phyloP scores from a whole-genome alignment of 768 basidiomycete genomes.

The Strobilomyces dryophilus region DNA sequence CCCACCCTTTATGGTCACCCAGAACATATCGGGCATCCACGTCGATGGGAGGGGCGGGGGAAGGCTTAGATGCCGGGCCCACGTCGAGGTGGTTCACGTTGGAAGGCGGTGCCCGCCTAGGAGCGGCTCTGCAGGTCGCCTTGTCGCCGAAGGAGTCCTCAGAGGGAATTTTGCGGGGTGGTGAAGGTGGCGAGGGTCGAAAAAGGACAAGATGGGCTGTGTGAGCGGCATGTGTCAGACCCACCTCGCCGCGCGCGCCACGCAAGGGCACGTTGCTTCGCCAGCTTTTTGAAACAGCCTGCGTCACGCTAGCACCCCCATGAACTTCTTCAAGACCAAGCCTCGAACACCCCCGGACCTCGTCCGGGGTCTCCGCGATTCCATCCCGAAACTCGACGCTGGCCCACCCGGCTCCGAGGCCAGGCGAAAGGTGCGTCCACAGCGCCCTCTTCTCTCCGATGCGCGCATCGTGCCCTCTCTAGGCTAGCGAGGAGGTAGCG shows the following conservation, averaged over 20 bases:
- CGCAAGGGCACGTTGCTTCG: constrained; percentile 1
- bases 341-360: constrained; percentile 84
- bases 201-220: constrained; percentile 18
- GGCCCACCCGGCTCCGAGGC: constrained; percentile 73
- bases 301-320: constrained; percentile 28
- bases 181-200: background rate
- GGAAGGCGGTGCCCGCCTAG: background rate
- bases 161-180: too few species aligned
- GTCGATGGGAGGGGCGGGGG: background rate
- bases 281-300: background rate
- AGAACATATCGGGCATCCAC: background rate
- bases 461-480: constrained; percentile 4
- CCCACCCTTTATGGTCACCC: background rate
- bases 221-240: constrained; percentile 18
- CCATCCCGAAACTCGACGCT: constrained; percentile 70
- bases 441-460: background rate
- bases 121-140: background rate
- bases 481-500: constrained; percentile 88
- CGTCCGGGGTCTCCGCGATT: constrained; percentile 75
- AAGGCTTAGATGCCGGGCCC: background rate
- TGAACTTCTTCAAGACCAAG: constrained; percentile 98
- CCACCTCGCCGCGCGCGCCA: constrained; percentile 1
- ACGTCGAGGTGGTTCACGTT: too few species aligned
- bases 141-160: background rate
- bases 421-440: constrained; percentile 67